A percentile compares a stretch with the other conserved stretches of the same genome.
Evolutionary conservation across 805 yeast species (phyloP).

Genomic region (Myxozyma mucilagina): DNA sequence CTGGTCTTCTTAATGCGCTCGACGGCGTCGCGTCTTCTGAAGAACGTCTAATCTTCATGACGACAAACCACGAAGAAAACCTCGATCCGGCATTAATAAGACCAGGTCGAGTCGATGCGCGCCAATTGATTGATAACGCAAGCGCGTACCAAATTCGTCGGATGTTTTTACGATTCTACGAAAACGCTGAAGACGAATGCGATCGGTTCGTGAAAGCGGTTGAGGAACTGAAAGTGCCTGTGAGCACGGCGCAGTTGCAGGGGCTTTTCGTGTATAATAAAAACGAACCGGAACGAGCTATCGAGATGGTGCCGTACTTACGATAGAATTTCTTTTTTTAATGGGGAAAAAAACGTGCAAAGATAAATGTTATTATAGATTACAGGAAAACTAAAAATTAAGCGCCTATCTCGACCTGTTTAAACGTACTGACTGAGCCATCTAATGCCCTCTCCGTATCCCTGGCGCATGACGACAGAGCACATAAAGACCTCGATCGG

Average conservation of each 20-base stretch:
- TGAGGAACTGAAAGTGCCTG: slow-evolving; percentile 51
- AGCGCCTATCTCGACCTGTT: background rate
- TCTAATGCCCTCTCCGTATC: slow-evolving; percentile 97
- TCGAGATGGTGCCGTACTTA: slow-evolving; percentile 53
- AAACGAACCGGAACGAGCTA: slow-evolving; percentile 73
- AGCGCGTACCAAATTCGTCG: slow-evolving; percentile 70
- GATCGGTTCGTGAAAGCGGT: slow-evolving; percentile 49
- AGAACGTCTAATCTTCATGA: slow-evolving; percentile 95
- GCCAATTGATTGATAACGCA: slow-evolving; percentile 84
- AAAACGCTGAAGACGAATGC: slow-evolving; percentile 48
- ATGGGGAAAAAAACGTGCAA: background rate
- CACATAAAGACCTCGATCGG: slow-evolving; percentile 95
- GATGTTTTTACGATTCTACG: slow-evolving; percentile 90
- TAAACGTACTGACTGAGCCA: slow-evolving; percentile 76
- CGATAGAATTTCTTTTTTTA: background rate
- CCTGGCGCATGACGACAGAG: slow-evolving; percentile 97
- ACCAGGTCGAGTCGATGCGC: slow-evolving; percentile 92
- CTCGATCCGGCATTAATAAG: slow-evolving; percentile 90
- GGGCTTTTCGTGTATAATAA: slow-evolving; percentile 94
- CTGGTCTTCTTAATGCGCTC: slow-evolving; percentile 88
- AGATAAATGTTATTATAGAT: background rate
- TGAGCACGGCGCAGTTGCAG: slow-evolving; percentile 92
- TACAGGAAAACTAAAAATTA: background rate
- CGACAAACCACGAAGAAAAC: slow-evolving; percentile 94
- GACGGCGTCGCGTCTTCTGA: slow-evolving; percentile 99